Base-by-base conservation (phyloP, 345 rosid genomes). In the Balakata baccata region DNA sequence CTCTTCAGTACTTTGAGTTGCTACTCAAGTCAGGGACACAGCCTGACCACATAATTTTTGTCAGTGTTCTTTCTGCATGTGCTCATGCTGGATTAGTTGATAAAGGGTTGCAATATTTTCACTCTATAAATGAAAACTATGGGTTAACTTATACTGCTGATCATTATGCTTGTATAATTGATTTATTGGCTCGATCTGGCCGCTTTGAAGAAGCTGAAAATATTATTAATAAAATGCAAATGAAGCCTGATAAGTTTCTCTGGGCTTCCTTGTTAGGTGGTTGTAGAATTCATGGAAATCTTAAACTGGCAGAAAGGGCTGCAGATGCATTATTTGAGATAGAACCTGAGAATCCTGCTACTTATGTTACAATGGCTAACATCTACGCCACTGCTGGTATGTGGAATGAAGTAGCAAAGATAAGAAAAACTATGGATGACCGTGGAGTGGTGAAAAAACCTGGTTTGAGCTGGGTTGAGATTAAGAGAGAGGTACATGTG, bases 261-360 rank as follows among this genome's bases (percentile, higher is more conserved):
- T 94, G 97, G 98, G 98, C 97, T 70, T 90, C 97, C 1, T 78
- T 94, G 82, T 90, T 92, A 11, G 96, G 97, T 62, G 97, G 97
- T 56, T 94, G 94, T 72, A 80, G 89, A 81, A 92, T 88, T 75
- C 92, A 92, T 79, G 86, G 89, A 70, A 89, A 90, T 76, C 75
- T 90, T 67, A 87, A 87, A 59, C 83, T 94, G 71, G 96, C 97
- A 0, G 84, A 87, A 81, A 80, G 64, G 86, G 97, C 97, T 12
- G 88, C 94, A 38, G 81, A 81, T 74, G 94, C 92, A 72, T 83
- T 94, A 73, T 87, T 92, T 45, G 73, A 86, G 77, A 90, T 94
- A 49, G 98, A 94, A 64, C 96, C 94, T 0, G 87, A 89, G 75
- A 94, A 94, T 77, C 93, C 97, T 5, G 96, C 92, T 43, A 92